These are phyloP conservation scores for Kazachstania africana DNA, from an alignment of 805 yeast species.

Conservation along the genomic window DNA sequence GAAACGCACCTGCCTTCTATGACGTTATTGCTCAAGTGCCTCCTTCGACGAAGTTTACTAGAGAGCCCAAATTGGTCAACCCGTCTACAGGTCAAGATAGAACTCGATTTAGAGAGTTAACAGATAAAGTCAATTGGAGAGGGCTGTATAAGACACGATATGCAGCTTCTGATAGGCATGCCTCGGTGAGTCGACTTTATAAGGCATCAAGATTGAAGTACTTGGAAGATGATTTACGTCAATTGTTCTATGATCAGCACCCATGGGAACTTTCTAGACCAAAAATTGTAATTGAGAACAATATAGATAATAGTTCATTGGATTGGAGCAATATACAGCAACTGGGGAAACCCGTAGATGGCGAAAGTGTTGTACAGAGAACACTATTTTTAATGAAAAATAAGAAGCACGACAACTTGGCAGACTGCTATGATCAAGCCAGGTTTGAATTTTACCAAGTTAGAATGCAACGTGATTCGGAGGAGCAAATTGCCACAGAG, in stretches of 20 bases:
- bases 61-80: constrained; percentile 19
- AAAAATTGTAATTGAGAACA: constrained; percentile 66
- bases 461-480: constrained; percentile 75
- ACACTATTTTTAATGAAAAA: constrained; percentile 42
- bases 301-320: constrained; percentile 34
- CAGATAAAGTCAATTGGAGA: constrained; percentile 5
- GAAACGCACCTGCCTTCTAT: constrained; percentile 77
- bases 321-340: constrained; percentile 82
- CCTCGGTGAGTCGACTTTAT: constrained; percentile 11
- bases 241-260: constrained; percentile 78
- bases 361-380: constrained; percentile 79
- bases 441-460: constrained; percentile 79
- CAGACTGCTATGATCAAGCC: constrained; percentile 74
- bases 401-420: constrained; percentile 24
- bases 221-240: constrained; percentile 66
- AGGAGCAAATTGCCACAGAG: constrained; percentile 60
- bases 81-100: constrained; percentile 9
- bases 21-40: constrained; percentile 75
- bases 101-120: constrained; percentile 9
- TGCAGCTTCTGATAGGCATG: constrained; percentile 11
- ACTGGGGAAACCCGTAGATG: constrained; percentile 63
- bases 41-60: constrained; percentile 49
- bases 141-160: constrained; percentile 28
- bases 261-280: constrained; percentile 98
- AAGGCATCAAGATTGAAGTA: constrained; percentile 23